Conservation (phyloP, 768 basidiomycete species). For the Astraeus odoratus region DNA sequence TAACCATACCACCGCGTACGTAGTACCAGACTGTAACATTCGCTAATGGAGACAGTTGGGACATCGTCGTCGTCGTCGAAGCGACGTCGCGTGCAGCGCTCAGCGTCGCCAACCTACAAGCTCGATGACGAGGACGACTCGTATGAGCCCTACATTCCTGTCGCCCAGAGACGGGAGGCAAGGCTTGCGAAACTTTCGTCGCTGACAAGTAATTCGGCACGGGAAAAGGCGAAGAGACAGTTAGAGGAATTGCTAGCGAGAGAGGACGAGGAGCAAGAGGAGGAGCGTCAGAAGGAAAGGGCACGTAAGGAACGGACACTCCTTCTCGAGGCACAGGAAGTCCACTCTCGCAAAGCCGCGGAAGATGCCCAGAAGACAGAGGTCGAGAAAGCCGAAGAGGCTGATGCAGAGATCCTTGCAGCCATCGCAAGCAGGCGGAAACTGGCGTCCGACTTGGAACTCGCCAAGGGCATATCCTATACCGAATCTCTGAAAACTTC, state of each 20-base stretch:
- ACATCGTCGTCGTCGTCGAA: too few species aligned
- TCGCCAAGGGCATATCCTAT: conserved; percentile 90
- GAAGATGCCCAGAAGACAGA: conserved; percentile 90
- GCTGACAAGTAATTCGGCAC: conserved; percentile 48
- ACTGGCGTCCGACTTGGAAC: conserved; percentile 86
- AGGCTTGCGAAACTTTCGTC: conserved; percentile 72
- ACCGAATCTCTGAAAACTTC: conserved; percentile 78
- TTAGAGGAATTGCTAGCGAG: conserved; percentile 55
- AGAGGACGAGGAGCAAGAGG: conserved; percentile 73
- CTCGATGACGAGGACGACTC: conserved; percentile 55
- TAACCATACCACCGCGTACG: too few species aligned
- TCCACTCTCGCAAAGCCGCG: conserved; percentile 72
- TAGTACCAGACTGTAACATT: too few species aligned
- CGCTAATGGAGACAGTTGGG: too few species aligned
- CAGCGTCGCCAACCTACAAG: conserved; percentile 56
- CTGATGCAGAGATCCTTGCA: conserved; percentile 83
- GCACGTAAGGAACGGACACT: conserved; percentile 81
- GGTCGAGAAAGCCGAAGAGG: conserved; percentile 79
- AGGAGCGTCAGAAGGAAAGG: conserved; percentile 67
- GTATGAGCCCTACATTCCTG: conserved; percentile 84
- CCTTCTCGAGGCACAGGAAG: conserved; percentile 91
- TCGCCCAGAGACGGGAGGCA: conserved; percentile 76
- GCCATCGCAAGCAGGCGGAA: conserved; percentile 89
- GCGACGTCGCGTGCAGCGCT: conserved; percentile 46
- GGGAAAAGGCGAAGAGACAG: conserved; percentile 38